A percentile compares a stretch with the other conserved stretches of the same genome.
Conservation (phyloP, 2,329 filamentous ascomycete genomes). For the Leptographium procerum region DNA sequence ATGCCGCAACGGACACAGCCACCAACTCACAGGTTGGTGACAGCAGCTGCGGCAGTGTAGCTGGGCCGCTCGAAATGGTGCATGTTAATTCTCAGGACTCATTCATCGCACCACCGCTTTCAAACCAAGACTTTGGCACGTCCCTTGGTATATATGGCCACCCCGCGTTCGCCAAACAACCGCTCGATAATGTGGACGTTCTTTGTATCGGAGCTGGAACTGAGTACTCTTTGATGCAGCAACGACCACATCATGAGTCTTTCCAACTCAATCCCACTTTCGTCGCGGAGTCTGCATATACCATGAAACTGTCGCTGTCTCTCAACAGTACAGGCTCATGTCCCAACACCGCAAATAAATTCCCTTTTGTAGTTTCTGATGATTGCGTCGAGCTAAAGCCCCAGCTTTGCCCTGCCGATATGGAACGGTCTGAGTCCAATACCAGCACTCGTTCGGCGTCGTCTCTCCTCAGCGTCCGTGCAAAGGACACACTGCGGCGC, state of each 20-base stretch:
- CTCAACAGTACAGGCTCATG: neutral
- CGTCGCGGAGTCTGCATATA: neutral
- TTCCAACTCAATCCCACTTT: neutral
- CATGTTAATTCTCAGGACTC: constrained; percentile 22
- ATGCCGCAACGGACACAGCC: constrained; percentile 19
- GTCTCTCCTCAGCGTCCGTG: constrained; percentile 33
- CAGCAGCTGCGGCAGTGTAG: constrained; percentile 18
- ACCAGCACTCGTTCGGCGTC: constrained; percentile 34
- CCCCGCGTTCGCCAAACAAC: neutral
- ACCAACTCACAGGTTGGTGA: constrained; percentile 23
- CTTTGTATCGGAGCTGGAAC: constrained; percentile 1
- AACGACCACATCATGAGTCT: neutral
- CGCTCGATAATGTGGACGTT: constrained; percentile 12
- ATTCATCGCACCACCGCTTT: constrained; percentile 1
- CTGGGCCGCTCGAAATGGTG: constrained; percentile 18
- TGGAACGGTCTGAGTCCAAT: constrained; percentile 36
- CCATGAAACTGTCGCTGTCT: neutral
- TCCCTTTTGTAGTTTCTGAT: neutral
- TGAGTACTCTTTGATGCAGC: neutral
- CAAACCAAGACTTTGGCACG: neutral
- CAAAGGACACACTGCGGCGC: constrained; percentile 34
- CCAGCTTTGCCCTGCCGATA: constrained; percentile 3
- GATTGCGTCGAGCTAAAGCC: neutral
- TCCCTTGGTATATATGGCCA: neutral
- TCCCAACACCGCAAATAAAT: neutral